Evolutionary conservation across 345 rosid genomes (phyloP).

Genomic region (Psidium friedrichsthalianum): DNA sequence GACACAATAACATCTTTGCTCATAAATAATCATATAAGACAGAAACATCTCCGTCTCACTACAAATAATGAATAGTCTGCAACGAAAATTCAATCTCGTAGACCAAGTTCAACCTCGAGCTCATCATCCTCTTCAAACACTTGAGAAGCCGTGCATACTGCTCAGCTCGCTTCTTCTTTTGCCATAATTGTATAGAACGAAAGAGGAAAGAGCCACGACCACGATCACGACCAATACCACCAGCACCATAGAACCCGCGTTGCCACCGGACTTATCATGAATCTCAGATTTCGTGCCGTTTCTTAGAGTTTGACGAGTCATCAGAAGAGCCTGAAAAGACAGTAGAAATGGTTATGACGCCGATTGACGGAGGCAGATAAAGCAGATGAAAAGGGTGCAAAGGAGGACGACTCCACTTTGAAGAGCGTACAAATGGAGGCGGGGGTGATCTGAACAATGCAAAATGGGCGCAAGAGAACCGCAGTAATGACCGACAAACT

Average conservation of each 20-base stretch:
- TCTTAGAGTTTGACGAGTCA: slow-evolving; percentile 32
- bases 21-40: not conserved
- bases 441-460: not conserved
- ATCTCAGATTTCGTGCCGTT: slow-evolving; percentile 20
- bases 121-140: slow-evolving; percentile 98
- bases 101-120: slow-evolving; percentile 95
- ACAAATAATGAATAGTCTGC: slow-evolving; percentile 3
- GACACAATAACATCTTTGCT: not conserved
- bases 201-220: slow-evolving; percentile 40
- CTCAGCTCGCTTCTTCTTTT: slow-evolving; percentile 94
- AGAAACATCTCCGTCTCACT: slow-evolving; percentile 15
- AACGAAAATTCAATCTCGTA: slow-evolving; percentile 44
- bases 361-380: not conserved
- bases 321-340: slow-evolving; percentile 39
- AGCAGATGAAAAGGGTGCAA: not conserved
- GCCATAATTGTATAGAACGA: slow-evolving; percentile 81
- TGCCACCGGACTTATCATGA: slow-evolving; percentile 30
- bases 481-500: not conserved
- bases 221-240: slow-evolving; percentile 37
- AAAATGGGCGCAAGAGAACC: not conserved
- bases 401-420: not conserved
- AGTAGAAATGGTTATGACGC: not conserved
- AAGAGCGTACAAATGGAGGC: not conserved
- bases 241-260: slow-evolving; percentile 36
- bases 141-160: slow-evolving; percentile 91